These are phyloP conservation scores for Neurospora intermedia DNA, from an alignment of 495 filamentous ascomycete genomes.

Conservation along the genomic window DNA sequence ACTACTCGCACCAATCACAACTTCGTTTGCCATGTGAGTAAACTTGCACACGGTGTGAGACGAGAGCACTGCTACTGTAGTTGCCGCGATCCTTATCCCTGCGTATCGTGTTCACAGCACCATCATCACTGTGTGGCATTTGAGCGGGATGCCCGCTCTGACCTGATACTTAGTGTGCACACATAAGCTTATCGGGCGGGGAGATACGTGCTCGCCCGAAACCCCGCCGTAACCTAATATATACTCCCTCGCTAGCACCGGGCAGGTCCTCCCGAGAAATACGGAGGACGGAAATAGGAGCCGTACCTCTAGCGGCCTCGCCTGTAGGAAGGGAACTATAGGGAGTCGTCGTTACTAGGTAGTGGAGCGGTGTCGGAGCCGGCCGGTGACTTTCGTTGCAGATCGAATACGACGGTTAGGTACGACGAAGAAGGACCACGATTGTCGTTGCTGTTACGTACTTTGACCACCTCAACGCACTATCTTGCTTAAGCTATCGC, in stretches of 20 bases:
- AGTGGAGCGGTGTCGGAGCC: background rate
- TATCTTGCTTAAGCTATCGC: background rate
- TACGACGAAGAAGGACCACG: background rate
- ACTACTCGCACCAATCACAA: background rate
- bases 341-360: background rate
- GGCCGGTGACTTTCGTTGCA: background rate
- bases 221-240: background rate
- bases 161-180: no score
- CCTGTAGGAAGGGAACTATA: background rate
- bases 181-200: background rate
- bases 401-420: background rate
- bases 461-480: background rate
- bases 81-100: background rate
- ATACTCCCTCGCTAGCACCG: background rate
- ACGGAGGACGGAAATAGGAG: background rate
- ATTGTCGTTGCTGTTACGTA: background rate
- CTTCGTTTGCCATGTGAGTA: background rate
- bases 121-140: background rate
- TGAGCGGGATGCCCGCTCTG: background rate
- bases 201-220: background rate
- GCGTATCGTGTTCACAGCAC: background rate
- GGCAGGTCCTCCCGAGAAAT: conserved; percentile 2
- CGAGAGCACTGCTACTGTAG: background rate
- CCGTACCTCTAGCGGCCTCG: background rate
- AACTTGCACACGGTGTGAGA: background rate